These are phyloP conservation scores for Exophiala phaeomuriformis DNA, from an alignment of 2,329 filamentous ascomycete genomes.

Conservation along the genomic window DNA sequence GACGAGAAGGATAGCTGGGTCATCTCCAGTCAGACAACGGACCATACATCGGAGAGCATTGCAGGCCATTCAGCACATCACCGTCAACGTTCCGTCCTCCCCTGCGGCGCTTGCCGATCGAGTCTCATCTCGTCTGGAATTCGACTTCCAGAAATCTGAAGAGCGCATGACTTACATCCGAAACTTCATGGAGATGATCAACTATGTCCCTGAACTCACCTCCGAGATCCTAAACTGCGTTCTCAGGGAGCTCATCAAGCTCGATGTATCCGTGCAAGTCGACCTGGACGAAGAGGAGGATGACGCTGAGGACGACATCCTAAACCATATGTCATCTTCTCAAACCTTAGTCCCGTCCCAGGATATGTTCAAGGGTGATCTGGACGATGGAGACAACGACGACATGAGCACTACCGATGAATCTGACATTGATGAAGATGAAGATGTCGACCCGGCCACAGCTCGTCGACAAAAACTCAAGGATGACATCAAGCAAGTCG, in stretches of 20 bases:
- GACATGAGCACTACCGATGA: slow-evolving; percentile 47
- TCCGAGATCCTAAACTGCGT: slow-evolving; percentile 76
- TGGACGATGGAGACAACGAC: slow-evolving; percentile 34
- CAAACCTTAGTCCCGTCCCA: slow-evolving; percentile 27
- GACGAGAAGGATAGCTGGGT: slow-evolving; percentile 47
- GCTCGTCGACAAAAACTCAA: slow-evolving; percentile 62
- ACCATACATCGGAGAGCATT: slow-evolving; percentile 69
- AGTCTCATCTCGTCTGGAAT: slow-evolving; percentile 64
- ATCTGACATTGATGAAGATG: slow-evolving; percentile 61
- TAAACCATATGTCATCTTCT: slow-evolving; percentile 44
- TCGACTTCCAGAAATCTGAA: slow-evolving; percentile 65
- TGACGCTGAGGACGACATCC: slow-evolving; percentile 67
- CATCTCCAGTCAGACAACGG: slow-evolving; percentile 53
- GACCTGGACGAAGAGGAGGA: slow-evolving; percentile 92
- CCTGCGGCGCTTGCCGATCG: slow-evolving; percentile 62
- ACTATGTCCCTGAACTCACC: slow-evolving; percentile 70
- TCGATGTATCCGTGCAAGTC: slow-evolving; percentile 90
- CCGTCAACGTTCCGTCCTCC: slow-evolving; percentile 74
- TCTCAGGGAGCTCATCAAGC: slow-evolving; percentile 78
- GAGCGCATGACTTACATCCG: slow-evolving; percentile 81
- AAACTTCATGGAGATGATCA: slow-evolving; percentile 70
- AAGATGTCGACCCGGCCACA: slow-evolving; percentile 45
- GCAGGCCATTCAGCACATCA: slow-evolving; percentile 63
- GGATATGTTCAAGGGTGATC: slow-evolving; percentile 46
- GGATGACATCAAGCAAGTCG: slow-evolving; percentile 82